Evolutionary conservation across 495 filamentous ascomycete genomes (phyloP).

Genomic region (Lepraria neglecta): DNA sequence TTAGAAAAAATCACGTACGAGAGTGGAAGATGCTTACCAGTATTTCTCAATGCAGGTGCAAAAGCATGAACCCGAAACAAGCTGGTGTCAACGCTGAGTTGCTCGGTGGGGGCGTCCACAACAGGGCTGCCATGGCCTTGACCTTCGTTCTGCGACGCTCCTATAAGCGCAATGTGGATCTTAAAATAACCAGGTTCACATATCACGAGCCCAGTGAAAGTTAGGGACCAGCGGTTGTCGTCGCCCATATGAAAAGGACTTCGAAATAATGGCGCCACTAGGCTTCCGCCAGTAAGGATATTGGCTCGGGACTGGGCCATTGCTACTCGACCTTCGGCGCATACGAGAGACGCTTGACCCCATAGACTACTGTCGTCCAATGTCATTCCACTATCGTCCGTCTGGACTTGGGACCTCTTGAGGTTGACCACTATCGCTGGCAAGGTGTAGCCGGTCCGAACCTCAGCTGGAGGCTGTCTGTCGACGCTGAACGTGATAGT

Average conservation of each 20-base stretch:
- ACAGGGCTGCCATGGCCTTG: constrained; percentile 4
- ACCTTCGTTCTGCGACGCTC: constrained; percentile 14
- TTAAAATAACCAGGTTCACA: constrained; percentile 11
- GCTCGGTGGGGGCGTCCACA: constrained; percentile 14
- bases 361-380: constrained; percentile 9
- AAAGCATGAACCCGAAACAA: constrained; percentile 15
- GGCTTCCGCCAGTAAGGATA: constrained; percentile 7
- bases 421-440: constrained; percentile 13
- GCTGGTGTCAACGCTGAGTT: constrained; percentile 9
- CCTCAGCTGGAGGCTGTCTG: constrained; percentile 15
- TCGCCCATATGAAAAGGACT: background rate
- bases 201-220: constrained; percentile 9
- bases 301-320: constrained; percentile 14
- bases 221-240: constrained; percentile 5
- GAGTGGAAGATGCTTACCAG: background rate
- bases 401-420: background rate
- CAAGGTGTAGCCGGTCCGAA: constrained; percentile 5
- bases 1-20: background rate
- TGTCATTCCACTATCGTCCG: background rate
- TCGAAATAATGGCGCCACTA: constrained; percentile 9
- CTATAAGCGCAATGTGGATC: constrained; percentile 16
- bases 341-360: constrained; percentile 16
- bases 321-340: constrained; percentile 13
- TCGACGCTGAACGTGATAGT: constrained; percentile 12
- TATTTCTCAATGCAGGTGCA: background rate